These are phyloP conservation scores for Excoecaria cochinchinensis DNA, from an alignment of 345 rosid genomes.

Conservation along the genomic window DNA sequence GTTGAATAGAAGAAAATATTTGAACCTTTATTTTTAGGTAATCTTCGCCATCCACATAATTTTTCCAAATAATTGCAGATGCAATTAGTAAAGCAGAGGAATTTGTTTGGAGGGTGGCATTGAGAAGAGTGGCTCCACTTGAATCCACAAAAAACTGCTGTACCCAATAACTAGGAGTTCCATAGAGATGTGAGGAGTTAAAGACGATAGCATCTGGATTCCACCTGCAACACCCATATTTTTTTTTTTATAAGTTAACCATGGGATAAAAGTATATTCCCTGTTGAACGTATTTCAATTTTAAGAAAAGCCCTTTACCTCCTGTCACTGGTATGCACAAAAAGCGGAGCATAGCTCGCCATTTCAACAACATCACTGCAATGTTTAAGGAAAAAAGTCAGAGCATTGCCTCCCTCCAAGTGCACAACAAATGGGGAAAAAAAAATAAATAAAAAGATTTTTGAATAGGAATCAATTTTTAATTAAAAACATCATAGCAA, in stretches of 20 bases:
- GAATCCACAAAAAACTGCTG: constrained; percentile 72
- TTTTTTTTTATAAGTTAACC: constrained; percentile 1
- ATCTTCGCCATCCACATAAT: constrained; percentile 32
- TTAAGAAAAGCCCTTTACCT: constrained; percentile 37
- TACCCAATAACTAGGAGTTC: constrained; percentile 98
- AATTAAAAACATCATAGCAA: not conserved
- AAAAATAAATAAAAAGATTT: too few relatives aligned
- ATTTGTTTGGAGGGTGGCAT: constrained; percentile 47
- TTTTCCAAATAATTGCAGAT: constrained; percentile 64
- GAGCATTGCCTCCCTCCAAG: not conserved
- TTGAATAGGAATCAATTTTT: not conserved
- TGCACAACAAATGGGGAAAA: not conserved
- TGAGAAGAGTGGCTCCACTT: constrained; percentile 79
- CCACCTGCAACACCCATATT: constrained; percentile 54
- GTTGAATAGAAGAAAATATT: not conserved
- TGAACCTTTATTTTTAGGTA: constrained; percentile 74
- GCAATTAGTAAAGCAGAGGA: constrained; percentile 55
- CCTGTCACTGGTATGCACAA: constrained; percentile 79
- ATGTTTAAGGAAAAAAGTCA: constrained; percentile 22
- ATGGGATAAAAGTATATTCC: not conserved
- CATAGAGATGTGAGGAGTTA: constrained; percentile 64
- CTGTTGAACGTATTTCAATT: not conserved
- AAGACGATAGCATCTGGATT: constrained; percentile 94
- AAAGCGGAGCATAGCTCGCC: constrained; percentile 98
- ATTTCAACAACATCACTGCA: constrained; percentile 85